Evolutionary conservation across 164 flowering plant species (phyloP).

Genomic region (Euptelea pleiosperma): DNA sequence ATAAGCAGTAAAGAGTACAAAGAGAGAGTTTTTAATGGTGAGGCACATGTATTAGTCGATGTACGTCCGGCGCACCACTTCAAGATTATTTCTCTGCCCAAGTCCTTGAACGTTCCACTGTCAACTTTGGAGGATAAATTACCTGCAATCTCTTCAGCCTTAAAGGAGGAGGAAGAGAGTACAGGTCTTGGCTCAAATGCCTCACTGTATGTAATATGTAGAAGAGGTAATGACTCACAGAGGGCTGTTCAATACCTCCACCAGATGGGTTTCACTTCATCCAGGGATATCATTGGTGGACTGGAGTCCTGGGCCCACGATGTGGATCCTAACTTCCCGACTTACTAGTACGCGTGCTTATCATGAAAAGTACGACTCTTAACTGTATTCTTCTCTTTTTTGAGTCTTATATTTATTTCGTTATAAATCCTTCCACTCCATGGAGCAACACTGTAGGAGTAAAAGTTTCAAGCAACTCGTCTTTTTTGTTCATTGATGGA

Average conservation of each 20-base stretch:
- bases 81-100: constrained; percentile 76
- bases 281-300: constrained; percentile 82
- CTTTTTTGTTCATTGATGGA: too few species aligned
- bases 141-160: constrained; percentile 45
- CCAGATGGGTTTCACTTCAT: constrained; percentile 59
- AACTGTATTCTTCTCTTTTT: too few species aligned
- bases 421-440: too few species aligned
- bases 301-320: constrained; percentile 82
- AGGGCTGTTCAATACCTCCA: constrained; percentile 78
- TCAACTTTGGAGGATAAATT: constrained; percentile 52
- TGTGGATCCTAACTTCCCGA: constrained; percentile 76
- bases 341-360: constrained; percentile 36
- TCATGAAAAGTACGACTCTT: too few species aligned
- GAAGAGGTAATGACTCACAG: constrained; percentile 98
- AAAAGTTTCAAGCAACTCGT: too few species aligned
- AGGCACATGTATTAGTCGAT: constrained; percentile 76
- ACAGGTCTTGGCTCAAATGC: constrained; percentile 27
- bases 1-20: constrained; percentile 75
- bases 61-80: constrained; percentile 91
- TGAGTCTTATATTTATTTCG: too few species aligned
- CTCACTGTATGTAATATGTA: constrained; percentile 65
- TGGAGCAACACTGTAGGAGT: too few species aligned
- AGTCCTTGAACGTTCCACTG: constrained; percentile 72
- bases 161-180: constrained; percentile 36
- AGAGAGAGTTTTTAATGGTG: constrained; percentile 43